Evolutionary conservation across 345 rosid species (phyloP).

Genomic region (Gossypium australe): DNA sequence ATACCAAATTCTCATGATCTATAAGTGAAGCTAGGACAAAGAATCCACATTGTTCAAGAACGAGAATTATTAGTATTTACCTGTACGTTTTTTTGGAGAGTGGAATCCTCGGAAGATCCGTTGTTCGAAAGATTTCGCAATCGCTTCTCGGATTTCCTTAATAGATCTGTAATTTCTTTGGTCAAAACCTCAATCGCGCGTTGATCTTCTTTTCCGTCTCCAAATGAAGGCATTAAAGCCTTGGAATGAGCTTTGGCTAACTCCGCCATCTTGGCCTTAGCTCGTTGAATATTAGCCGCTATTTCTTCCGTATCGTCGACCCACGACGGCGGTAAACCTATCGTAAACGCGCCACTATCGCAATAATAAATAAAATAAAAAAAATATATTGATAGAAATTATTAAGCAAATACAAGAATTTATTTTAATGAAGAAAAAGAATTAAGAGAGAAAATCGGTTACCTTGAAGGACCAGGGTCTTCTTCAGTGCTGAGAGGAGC

Average conservation of each 20-base stretch:
- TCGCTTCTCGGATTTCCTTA: slow-evolving; percentile 71
- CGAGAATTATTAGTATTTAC: slow-evolving; percentile 25
- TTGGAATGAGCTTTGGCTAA: slow-evolving; percentile 77
- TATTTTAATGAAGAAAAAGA: not conserved
- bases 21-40: not conserved
- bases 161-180: slow-evolving; percentile 57
- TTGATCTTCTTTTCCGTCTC: slow-evolving; percentile 78
- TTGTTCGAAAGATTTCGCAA: slow-evolving; percentile 49
- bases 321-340: slow-evolving; percentile 90
- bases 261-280: slow-evolving; percentile 61
- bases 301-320: slow-evolving; percentile 82
- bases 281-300: slow-evolving; percentile 58
- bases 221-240: slow-evolving; percentile 89
- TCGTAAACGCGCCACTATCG: slow-evolving; percentile 64
- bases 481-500: slow-evolving; percentile 42
- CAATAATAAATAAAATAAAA: slow-evolving; percentile 8
- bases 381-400: not conserved
- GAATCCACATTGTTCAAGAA: not conserved
- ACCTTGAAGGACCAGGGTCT: slow-evolving; percentile 49
- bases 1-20: not conserved
- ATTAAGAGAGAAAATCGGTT: not conserved
- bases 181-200: slow-evolving; percentile 64
- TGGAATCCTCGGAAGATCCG: slow-evolving; percentile 79
- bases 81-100: slow-evolving; percentile 85
- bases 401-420: not conserved